Evolutionary conservation across 1,139 yeast species (phyloP).

Genomic region (Arxiozyma heterogenica): DNA sequence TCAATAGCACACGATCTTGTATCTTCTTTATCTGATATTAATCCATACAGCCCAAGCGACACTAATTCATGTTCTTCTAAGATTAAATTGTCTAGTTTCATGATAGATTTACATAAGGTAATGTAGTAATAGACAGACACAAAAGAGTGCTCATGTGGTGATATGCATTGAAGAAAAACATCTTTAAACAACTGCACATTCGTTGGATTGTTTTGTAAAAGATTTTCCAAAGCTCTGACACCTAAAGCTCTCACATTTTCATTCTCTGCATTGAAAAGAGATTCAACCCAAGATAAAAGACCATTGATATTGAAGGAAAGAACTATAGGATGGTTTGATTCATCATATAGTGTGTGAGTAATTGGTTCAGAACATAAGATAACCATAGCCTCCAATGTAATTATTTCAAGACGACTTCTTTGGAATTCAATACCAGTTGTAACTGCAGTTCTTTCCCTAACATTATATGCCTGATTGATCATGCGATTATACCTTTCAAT

Average conservation of each 20-base stretch:
- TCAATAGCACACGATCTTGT: conserved; percentile 29
- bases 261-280: conserved; percentile 51
- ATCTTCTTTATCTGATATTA: conserved; percentile 27
- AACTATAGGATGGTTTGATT: conserved; percentile 32
- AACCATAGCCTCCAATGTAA: conserved; percentile 80
- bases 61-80: conserved; percentile 30
- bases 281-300: conserved; percentile 69
- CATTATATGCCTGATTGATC: conserved; percentile 38
- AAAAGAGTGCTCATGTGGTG: conserved; percentile 41
- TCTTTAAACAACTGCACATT: conserved; percentile 51
- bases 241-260: conserved; percentile 60
- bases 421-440: conserved; percentile 78
- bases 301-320: conserved; percentile 65
- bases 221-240: conserved; percentile 58
- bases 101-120: conserved; percentile 52
- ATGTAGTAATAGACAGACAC: conserved; percentile 62
- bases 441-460: conserved; percentile 35
- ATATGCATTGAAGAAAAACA: conserved; percentile 61
- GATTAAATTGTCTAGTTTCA: conserved; percentile 23
- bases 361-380: conserved; percentile 62
- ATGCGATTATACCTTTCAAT: conserved; percentile 61
- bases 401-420: conserved; percentile 56
- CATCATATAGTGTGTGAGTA: conserved; percentile 41
- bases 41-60: conserved; percentile 29
- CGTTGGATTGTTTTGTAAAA: conserved; percentile 52